Evolutionary conservation across 2,329 filamentous ascomycete genomes (phyloP), one percentile per base, ranked within the genome.

Genomic region (Cladobotryum mycophilum): DNA sequence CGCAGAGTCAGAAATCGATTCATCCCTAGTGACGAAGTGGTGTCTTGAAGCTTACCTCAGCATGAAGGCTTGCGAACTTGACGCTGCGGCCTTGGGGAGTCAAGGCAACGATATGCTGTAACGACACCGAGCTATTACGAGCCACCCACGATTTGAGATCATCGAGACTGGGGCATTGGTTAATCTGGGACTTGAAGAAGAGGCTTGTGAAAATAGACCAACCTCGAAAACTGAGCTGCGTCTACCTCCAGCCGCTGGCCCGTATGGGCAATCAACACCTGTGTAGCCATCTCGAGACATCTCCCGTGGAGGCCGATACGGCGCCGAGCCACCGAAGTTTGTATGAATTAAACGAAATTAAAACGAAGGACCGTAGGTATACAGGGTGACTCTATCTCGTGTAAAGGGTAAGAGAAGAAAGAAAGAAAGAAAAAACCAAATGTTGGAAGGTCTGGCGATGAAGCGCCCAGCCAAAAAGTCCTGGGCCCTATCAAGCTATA

Each of bases 231-330:
- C 65, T 83, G 81, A 57, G 84, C 78, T 59, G 85, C 81, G 72
- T 95, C 88, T 68, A 88, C 80, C 68, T 84, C 79, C 66, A 96
- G 79, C 72, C 86, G 85, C 77, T 89, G 85, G 76, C 92, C 92
- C 71, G 88, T 90, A 74, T 95, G 91, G 79, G 89, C 90, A 67
- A 96, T 85, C 76, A 89, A 88, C 71, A 96, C 85, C 74, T 89
- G 84, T 68, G 92, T 82, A 75, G 88, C 87, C 89, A 95, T 95
- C 72, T 76, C 80, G 72, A 74, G 73, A 73, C 76, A 79, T 78
- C 64, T 71, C 71, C 67, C 62, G 60, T 61, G 53, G 52, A 60
- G 59, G 58, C 56, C 45, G 49, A 58, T 58, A 58, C 61, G 57
- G 62, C 58, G 56, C 58, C 57, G 55, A 48, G 60, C 56, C 56